Evolutionary conservation across 106 monocot genomes (phyloP).

Genomic region (Acorus calamus): DNA sequence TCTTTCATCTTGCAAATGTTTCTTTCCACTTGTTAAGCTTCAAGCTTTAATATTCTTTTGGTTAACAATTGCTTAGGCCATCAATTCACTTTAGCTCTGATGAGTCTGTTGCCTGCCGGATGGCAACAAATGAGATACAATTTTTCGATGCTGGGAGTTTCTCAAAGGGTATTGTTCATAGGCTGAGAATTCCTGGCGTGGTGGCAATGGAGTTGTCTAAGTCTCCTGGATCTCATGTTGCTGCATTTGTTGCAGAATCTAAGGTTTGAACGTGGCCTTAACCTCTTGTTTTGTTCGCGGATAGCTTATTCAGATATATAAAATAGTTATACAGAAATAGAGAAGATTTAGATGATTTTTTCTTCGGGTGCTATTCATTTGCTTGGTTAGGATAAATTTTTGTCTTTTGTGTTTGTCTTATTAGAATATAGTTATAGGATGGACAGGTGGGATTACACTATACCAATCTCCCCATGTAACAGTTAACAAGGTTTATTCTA

Average conservation of each 20-base stretch:
- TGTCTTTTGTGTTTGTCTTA: too few relatives aligned
- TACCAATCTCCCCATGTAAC: too few relatives aligned
- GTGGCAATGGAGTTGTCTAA: slow-evolving; percentile 64
- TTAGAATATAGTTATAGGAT: too few relatives aligned
- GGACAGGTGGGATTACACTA: too few relatives aligned
- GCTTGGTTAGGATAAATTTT: too few relatives aligned
- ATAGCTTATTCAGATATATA: too few relatives aligned
- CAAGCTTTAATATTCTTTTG: slow-evolving; percentile 3
- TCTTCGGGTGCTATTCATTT: too few relatives aligned
- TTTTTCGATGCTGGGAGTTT: slow-evolving; percentile 77
- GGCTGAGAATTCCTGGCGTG: slow-evolving; percentile 66
- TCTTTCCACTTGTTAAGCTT: background rate
- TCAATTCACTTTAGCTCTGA: slow-evolving; percentile 71
- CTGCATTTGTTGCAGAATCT: slow-evolving; percentile 76
- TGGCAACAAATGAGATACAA: slow-evolving; percentile 89
- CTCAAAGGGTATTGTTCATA: slow-evolving; percentile 50
- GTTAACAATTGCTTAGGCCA: slow-evolving; percentile 41
- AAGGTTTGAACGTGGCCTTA: slow-evolving; percentile 33
- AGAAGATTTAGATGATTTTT: too few relatives aligned
- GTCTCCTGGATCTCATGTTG: slow-evolving; percentile 63
- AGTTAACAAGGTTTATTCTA: too few relatives aligned
- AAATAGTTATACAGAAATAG: too few relatives aligned
- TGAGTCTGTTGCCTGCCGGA: slow-evolving; percentile 77
- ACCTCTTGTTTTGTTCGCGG: too few relatives aligned
- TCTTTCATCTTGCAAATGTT: background rate